Conservation (phyloP, 2,329 filamentous ascomycete genomes). For the Epichloe festucae region DNA sequence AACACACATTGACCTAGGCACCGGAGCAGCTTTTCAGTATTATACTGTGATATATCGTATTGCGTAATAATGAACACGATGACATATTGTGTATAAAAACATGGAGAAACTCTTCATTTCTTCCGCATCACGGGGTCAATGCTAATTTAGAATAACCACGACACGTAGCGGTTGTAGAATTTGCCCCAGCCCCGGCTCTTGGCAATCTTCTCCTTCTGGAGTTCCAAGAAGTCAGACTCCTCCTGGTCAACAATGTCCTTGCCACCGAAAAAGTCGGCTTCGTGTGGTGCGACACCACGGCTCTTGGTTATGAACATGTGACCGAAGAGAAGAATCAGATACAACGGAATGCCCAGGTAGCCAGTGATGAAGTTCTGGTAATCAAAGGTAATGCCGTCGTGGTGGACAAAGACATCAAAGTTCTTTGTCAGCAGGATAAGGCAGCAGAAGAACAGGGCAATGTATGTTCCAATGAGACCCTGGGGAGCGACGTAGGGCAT, state of each 20-base stretch:
- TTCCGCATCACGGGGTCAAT: too few relatives aligned
- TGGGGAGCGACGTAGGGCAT: constrained; percentile 58
- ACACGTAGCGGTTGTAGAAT: constrained; percentile 25
- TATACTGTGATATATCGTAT: neutral
- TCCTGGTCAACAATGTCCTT: constrained; percentile 63
- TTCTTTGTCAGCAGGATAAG: constrained; percentile 74
- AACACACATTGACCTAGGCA: too few relatives aligned
- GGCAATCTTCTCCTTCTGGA: constrained; percentile 17
- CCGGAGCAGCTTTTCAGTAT: too few relatives aligned
- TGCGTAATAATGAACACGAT: neutral
- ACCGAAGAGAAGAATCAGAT: constrained; percentile 54
- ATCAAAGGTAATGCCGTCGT: constrained; percentile 43
- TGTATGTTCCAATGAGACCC: constrained; percentile 55
- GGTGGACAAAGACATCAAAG: constrained; percentile 55
- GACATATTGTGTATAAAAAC: neutral
- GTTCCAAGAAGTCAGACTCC: constrained; percentile 53
- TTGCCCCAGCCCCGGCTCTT: constrained; percentile 15
- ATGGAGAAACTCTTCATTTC: neutral
- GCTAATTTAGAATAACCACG: constrained; percentile 23
- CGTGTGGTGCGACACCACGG: constrained; percentile 40
- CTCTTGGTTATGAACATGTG: constrained; percentile 47
- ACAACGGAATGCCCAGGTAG: constrained; percentile 65
- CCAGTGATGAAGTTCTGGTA: constrained; percentile 68
- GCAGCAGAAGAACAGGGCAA: constrained; percentile 55
- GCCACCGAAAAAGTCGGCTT: constrained; percentile 58